Evolutionary conservation across 2,329 filamentous ascomycete species (phyloP), one percentile per base, ranked within the genome.

Genomic region (Alternaria ethzedia): DNA sequence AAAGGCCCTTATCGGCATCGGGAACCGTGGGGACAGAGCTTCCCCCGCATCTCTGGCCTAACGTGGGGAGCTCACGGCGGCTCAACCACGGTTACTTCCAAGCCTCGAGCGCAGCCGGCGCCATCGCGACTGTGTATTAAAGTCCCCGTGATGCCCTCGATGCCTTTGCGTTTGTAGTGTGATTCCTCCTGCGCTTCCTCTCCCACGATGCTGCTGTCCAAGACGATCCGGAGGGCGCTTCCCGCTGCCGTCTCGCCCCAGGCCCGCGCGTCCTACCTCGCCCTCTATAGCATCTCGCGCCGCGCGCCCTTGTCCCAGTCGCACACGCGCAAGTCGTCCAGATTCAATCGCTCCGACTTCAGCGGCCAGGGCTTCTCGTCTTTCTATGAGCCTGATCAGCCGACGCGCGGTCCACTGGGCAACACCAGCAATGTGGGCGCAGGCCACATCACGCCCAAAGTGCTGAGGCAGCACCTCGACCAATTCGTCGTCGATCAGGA

Each of bases 401-500:
- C 88, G 4, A 90, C 88, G 15, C 81, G 84, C 25, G 89, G 89
- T 0, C 89, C 89, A n/a, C 79, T 91, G 59, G 85, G 85, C 41
- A 86, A 85, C 64, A 84, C 87, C 10, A 86, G 86, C 63, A 83
- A 83, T 32, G 85, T 87, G 64, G 87, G 87, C 61, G 84, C 84
- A 28, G 86, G 86, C 30, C 83, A 83, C 55, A 83, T 90, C 57
- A 90, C 88, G 10, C 89, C 89, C 8, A 86, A 85, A 70, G 82
- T 84, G 71, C 85, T 99, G 72, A 97, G 98, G 84, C 89, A 93
- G 75, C 91, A 96, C 74, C 89, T 98, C 30, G 96, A 99, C 78
- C 92, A 96, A 76, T 99, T 96, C 78, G 95, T 99, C 2, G 95
- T 99, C 5, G 96, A 95, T 44, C 96, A 99, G 80, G 93, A 97